Evolutionary conservation across 2,329 filamentous ascomycete species (phyloP), one percentile per base, ranked within the genome.

Genomic region (Corniculantispora saksenae): DNA sequence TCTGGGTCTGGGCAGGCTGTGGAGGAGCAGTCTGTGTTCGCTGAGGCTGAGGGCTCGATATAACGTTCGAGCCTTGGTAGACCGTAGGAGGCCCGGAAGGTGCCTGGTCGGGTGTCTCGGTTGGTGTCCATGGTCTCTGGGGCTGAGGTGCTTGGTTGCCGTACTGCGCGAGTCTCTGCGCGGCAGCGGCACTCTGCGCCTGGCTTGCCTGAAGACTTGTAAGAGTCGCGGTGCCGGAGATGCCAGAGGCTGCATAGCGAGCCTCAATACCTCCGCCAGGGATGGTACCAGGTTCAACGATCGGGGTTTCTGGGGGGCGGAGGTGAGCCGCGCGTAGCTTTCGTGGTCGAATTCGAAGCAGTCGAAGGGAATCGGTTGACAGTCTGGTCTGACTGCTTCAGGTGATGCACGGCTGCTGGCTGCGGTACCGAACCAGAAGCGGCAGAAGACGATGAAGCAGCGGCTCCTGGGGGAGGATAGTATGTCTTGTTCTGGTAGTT

Each of bases 261-360:
- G 93, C 92, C 76, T 97, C 94, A 71, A 97, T 97, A 64, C 92
- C 92, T 48, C 91, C 92, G 62, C 88, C 88, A 2, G 90, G 87
- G n/a, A 88, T 83, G 61, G 82, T 83, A 21, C 87, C 88, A 1
- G 91, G 91, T 48, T 90, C 91, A 35, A 91, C 85, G 67, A 94
- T 85, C 38, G 95, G 93, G 0, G 95, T 98, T 76, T 98, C 94
- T 10, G 95, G 95, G 1, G 95, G 95, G n/a, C 5, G 95, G 94
- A 6, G 95, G 95, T 32, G 94, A 98, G 51, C 95, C 95, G 70
- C 95, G 87, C 73, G 91, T 94, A 23, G 95, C 95, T 69, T 92
- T 89, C 2, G 94, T 97, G 1, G 95, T 99, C 2, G 94, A 97
- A 15, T 89, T 97, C 0, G 95, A 98, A 17, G 94, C 93, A 9